Evolutionary conservation across 2,329 filamentous ascomycete genomes (phyloP), one percentile per base, ranked within the genome.

Genomic region (Aphanoascus verrucosus): DNA sequence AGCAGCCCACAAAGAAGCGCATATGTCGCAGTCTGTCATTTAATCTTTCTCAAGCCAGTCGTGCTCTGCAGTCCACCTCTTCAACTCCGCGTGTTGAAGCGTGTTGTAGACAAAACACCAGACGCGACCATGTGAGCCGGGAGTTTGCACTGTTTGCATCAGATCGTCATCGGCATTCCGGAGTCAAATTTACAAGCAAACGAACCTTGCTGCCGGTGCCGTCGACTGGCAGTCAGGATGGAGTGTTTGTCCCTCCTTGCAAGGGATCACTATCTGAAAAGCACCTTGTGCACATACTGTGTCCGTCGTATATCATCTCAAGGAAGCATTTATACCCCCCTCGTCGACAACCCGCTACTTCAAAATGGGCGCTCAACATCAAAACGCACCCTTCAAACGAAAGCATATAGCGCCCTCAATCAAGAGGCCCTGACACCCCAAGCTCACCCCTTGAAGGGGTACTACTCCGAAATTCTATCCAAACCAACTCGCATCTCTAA

Each of bases 381-480:
- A 20, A 38, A 47, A 14, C 52, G 49, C 23, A n/a, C 49, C 32
- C 38, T 47, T 49, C 53, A 54, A 7, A 54, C 50, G 7, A 4
- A 19, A 31, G 14, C 35, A 15, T 47, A 53, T 7, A 7, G 28
- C 11, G n/a, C 32, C 15, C 43, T 43, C 17, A 23, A 41, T 5
- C 17, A 31, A 35, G 37, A 20, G 19, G 34, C 51, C 8, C 50
- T 46, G 14, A 20, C 20, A 31, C 49, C 56, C n/a, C 71, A 73
- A 55, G 67, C 68, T 15, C 61, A 72, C 49, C 69, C 69, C 4
- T 57, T 73, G 14, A 66, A 70, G 1, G 71, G 72, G 8, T 74
- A 73, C 54, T 74, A 74, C 57, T 65, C 66, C 38, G 67, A 74
- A 44, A 65, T 74, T 15, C 64, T 74, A 31, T 62, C 63, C 8